Conservation (phyloP, 2,329 filamentous ascomycete genomes). For the Alternaria solani region DNA sequence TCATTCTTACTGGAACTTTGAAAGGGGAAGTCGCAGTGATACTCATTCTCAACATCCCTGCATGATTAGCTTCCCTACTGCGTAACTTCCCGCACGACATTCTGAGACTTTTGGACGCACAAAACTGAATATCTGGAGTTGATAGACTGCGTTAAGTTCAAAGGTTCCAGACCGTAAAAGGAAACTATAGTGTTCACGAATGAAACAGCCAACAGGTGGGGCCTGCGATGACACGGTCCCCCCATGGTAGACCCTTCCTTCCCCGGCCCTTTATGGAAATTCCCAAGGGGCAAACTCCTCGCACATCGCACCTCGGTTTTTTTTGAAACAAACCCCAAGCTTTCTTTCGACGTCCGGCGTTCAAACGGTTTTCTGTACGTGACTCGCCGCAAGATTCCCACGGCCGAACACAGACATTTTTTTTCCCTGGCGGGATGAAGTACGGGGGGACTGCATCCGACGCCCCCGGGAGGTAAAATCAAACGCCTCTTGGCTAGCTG, state of each 20-base stretch:
- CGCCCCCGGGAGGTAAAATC: no score
- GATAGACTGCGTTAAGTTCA: background rate
- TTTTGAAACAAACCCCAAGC: background rate
- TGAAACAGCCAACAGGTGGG: conserved; percentile 3
- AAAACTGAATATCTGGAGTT: background rate
- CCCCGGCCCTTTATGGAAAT: background rate
- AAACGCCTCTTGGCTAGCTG: no score
- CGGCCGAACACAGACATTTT: background rate
- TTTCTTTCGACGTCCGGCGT: background rate
- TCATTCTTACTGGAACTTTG: conserved; percentile 2
- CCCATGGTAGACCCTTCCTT: background rate
- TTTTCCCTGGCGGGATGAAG: background rate
- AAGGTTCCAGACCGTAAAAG: background rate
- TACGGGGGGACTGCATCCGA: background rate
- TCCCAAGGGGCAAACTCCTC: background rate
- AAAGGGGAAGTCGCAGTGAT: background rate
- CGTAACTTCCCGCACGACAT: background rate
- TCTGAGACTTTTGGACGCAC: background rate
- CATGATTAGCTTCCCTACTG: background rate
- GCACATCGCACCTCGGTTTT: background rate
- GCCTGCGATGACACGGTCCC: background rate
- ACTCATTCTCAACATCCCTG: background rate
- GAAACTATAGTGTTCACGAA: background rate
- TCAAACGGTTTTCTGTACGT: background rate
- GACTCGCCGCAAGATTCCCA: background rate